These are phyloP conservation scores for Backusella psychrophila DNA, from an alignment of 192 early-diverging fungal genomes.

Conservation along the genomic window DNA sequence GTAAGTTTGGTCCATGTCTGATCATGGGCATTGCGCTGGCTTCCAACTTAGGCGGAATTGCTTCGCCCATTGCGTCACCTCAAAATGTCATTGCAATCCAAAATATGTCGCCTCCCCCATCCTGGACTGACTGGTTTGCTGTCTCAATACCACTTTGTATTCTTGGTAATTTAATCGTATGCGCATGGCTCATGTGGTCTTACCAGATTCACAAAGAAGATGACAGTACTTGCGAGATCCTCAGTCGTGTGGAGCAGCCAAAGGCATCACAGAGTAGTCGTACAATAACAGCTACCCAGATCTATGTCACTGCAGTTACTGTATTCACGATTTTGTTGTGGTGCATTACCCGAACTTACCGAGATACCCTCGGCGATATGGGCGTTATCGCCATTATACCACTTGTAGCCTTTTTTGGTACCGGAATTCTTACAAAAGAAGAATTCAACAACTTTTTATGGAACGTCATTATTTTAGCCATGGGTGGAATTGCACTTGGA, in stretches of 20 bases:
- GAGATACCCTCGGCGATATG: constrained; percentile 88
- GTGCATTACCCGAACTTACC: constrained; percentile 79
- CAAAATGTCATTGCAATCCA: constrained; percentile 96
- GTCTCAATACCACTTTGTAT: constrained; percentile 86
- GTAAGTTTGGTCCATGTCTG: constrained; percentile 78
- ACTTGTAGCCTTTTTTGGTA: constrained; percentile 84
- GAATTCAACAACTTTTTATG: constrained; percentile 97
- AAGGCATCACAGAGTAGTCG: constrained; percentile 28
- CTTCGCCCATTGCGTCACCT: constrained; percentile 94
- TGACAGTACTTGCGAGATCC: not conserved
- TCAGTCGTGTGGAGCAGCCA: constrained; percentile 38
- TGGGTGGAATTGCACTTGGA: constrained; percentile 95
- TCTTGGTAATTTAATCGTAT: constrained; percentile 77
- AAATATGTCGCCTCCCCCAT: constrained; percentile 86
- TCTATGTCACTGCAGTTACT: constrained; percentile 74
- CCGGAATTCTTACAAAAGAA: constrained; percentile 89
- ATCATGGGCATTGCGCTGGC: constrained; percentile 95
- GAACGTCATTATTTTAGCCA: constrained; percentile 88
- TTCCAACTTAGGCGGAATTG: constrained; percentile 96
- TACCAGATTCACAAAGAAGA: constrained; percentile 60
- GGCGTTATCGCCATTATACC: constrained; percentile 91
- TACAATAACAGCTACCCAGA: constrained; percentile 67
- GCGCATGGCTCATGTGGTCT: constrained; percentile 71
- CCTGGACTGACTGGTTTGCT: constrained; percentile 90
- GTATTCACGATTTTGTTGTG: constrained; percentile 80